phyloP scores from a whole-genome alignment of 768 basidiomycete species.

The Kwoniella bestiolae region DNA sequence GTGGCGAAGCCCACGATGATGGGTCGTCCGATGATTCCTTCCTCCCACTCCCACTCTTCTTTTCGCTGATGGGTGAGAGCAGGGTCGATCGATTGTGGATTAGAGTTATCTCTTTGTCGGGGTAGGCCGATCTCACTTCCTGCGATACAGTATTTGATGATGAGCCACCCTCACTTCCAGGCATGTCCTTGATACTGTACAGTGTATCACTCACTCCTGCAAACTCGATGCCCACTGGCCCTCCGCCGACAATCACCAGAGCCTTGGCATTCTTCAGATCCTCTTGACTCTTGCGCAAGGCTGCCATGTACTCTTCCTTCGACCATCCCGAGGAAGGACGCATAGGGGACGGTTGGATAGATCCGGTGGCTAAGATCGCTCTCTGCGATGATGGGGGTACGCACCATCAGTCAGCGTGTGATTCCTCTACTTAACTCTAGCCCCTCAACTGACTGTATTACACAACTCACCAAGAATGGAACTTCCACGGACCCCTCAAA shows the following conservation, averaged over 20 bases:
- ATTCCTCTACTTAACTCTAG: no score
- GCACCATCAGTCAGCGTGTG: no score
- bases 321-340: conserved; percentile 34
- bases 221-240: conserved; percentile 67
- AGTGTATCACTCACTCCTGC: conserved; percentile 47
- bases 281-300: conserved; percentile 60
- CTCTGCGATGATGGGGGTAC: conserved; percentile 34
- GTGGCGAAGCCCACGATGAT: neutral
- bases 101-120: conserved; percentile 43
- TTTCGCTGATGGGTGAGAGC: conserved; percentile 28
- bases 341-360: conserved; percentile 51
- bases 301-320: conserved; percentile 8
- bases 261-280: conserved; percentile 61
- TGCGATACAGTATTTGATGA: no score
- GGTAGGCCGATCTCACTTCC: conserved; percentile 42
- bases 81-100: conserved; percentile 32
- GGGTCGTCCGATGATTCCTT: neutral
- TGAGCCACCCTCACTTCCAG: no score
- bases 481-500: conserved; percentile 50
- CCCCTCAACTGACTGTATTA: no score
- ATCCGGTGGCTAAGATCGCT: conserved; percentile 51
- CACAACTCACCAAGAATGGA: conserved; percentile 50
- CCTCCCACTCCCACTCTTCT: no score
- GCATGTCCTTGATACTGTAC: no score
- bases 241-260: conserved; percentile 72